These are phyloP conservation scores for Alternaria triticina DNA, from an alignment of 2,329 filamentous ascomycete species.

Conservation along the genomic window DNA sequence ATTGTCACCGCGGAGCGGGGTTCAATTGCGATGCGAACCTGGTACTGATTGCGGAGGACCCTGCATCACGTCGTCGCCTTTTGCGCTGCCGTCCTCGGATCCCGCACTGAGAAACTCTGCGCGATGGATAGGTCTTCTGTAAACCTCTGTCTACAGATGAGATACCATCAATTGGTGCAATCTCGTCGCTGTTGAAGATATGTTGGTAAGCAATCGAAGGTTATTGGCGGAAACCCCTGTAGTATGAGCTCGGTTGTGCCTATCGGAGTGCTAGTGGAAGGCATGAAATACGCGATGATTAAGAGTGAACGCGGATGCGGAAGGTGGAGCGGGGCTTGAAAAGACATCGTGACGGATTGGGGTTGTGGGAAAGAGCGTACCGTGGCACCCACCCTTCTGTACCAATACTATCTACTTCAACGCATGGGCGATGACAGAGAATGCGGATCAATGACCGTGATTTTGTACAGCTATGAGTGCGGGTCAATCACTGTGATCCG, in stretches of 20 bases:
- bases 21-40: neutral
- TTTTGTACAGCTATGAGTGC: neutral
- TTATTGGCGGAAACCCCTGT: neutral
- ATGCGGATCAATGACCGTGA: neutral
- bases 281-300: neutral
- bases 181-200: neutral
- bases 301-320: neutral
- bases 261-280: neutral
- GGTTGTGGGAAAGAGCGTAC: neutral
- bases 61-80: conserved; percentile 1
- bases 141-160: neutral
- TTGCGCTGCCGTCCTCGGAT: neutral
- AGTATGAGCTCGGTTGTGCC: neutral
- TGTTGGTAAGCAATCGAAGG: neutral
- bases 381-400: neutral
- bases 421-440: neutral
- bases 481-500: neutral
- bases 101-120: neutral
- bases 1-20: conserved; percentile 2
- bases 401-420: neutral
- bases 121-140: neutral
- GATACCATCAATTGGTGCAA: neutral
- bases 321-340: neutral
- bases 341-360: neutral
- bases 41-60: conserved; percentile 1